These are phyloP conservation scores for Paraphaeosphaeria sporulosa DNA, from an alignment of 2,329 filamentous ascomycete genomes.

Conservation along the genomic window DNA sequence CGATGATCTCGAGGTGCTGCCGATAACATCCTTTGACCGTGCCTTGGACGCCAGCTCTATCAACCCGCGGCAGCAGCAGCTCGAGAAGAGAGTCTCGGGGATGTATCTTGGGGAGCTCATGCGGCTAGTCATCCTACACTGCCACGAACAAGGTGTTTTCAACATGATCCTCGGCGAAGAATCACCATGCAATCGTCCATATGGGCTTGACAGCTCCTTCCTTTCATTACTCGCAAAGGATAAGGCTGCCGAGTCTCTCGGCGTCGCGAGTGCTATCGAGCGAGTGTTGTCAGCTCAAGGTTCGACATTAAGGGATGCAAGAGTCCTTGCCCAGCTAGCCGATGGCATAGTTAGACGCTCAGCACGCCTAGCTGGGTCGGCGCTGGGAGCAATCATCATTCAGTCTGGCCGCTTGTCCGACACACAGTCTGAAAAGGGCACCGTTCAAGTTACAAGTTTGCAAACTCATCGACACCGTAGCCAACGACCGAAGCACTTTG, in stretches of 20 bases:
- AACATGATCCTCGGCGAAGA: slow-evolving; percentile 77
- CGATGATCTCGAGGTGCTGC: slow-evolving; percentile 87
- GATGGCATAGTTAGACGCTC: slow-evolving; percentile 3
- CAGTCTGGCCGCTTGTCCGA: background rate
- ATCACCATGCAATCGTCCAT: slow-evolving; percentile 72
- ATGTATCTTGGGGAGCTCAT: slow-evolving; percentile 98
- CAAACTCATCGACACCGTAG: background rate
- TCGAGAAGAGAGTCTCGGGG: slow-evolving; percentile 96
- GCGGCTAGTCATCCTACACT: slow-evolving; percentile 71
- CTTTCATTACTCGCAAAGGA: slow-evolving; percentile 72
- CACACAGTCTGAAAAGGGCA: background rate
- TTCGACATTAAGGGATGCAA: background rate
- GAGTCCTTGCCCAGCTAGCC: background rate
- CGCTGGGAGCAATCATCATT: slow-evolving; percentile 2
- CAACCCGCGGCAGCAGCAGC: slow-evolving; percentile 97
- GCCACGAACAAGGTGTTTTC: slow-evolving; percentile 72
- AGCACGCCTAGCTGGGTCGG: slow-evolving; percentile 3
- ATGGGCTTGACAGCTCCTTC: slow-evolving; percentile 91
- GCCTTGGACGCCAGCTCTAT: slow-evolving; percentile 80
- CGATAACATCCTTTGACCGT: slow-evolving; percentile 82
- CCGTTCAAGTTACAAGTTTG: background rate
- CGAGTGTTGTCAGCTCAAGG: background rate
- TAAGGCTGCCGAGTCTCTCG: too few relatives aligned
- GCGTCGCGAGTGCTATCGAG: background rate
- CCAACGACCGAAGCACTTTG: background rate